Evolutionary conservation across 371 early-diverging fungal species (phyloP).

Genomic region (Circinella umbellata): DNA sequence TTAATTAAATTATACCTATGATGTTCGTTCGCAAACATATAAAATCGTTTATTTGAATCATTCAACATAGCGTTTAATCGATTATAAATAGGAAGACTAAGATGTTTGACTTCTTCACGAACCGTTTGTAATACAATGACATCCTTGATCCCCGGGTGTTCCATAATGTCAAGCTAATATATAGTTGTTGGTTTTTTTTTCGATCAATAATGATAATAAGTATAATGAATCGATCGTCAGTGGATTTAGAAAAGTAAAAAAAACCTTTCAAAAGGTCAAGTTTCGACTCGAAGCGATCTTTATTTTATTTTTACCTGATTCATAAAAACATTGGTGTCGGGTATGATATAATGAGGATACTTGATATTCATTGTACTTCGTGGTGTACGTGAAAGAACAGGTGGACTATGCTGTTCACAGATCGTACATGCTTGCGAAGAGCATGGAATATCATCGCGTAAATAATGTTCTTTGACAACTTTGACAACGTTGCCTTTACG

Average conservation of each 20-base stretch:
- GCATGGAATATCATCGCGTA: slow-evolving; percentile 95
- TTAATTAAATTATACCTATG: slow-evolving; percentile 56
- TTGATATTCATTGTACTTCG: slow-evolving; percentile 49
- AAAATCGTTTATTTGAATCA: slow-evolving; percentile 76
- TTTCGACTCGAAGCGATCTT: too few species aligned
- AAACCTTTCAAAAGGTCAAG: too few species aligned
- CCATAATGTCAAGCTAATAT: slow-evolving; percentile 93
- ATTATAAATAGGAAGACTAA: slow-evolving; percentile 78
- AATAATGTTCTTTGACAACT: slow-evolving; percentile 95
- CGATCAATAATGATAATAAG: not conserved
- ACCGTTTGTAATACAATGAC: slow-evolving; percentile 95
- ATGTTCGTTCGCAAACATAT: slow-evolving; percentile 95
- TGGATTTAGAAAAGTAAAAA: too few species aligned
- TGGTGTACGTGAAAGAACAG: slow-evolving; percentile 48
- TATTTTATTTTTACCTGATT: slow-evolving; percentile 70
- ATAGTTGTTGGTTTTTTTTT: too few species aligned
- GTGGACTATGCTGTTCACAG: slow-evolving; percentile 57
- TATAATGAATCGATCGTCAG: not conserved
- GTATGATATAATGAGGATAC: slow-evolving; percentile 80
- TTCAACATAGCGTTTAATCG: slow-evolving; percentile 77
- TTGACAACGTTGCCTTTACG: slow-evolving; percentile 89
- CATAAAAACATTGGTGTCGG: slow-evolving; percentile 95
- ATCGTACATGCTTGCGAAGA: slow-evolving; percentile 64
- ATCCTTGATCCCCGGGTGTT: slow-evolving; percentile 83
- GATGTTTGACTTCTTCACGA: slow-evolving; percentile 86